phyloP scores from a whole-genome alignment of 345 rosid species.

The Linum lewisii region DNA sequence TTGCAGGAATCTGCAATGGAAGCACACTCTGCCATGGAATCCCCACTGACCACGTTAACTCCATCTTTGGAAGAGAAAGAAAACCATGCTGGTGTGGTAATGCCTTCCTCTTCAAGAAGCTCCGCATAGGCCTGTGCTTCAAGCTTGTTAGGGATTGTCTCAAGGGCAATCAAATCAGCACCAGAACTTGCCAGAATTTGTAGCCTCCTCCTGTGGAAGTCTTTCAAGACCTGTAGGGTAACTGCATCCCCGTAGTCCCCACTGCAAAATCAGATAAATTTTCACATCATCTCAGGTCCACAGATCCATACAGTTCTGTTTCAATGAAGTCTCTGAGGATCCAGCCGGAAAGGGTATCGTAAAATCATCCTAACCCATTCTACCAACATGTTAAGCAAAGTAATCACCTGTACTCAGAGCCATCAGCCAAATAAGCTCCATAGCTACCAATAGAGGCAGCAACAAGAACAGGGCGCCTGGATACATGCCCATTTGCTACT shows the following conservation, averaged over 20 bases:
- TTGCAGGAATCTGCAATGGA: constrained; percentile 63
- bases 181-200: constrained; percentile 62
- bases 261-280: constrained; percentile 23
- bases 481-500: constrained; percentile 16
- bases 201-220: constrained; percentile 76
- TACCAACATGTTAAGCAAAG: background rate
- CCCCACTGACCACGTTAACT: constrained; percentile 59
- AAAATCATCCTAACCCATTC: too few relatives aligned
- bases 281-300: background rate
- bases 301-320: too few relatives aligned
- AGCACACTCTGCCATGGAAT: constrained; percentile 59
- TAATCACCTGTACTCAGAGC: constrained; percentile 72
- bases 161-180: constrained; percentile 38
- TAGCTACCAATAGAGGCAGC: constrained; percentile 96
- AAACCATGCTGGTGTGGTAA: constrained; percentile 74
- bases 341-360: too few relatives aligned
- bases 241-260: constrained; percentile 62
- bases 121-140: constrained; percentile 58
- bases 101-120: constrained; percentile 68
- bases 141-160: background rate
- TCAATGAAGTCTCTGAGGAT: too few relatives aligned
- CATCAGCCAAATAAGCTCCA: constrained; percentile 92
- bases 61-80: constrained; percentile 70
- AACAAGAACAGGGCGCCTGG: constrained; percentile 49
- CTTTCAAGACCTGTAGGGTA: constrained; percentile 53